phyloP scores from a whole-genome alignment of 805 yeast species.

The Lipomyces lipofer region DNA sequence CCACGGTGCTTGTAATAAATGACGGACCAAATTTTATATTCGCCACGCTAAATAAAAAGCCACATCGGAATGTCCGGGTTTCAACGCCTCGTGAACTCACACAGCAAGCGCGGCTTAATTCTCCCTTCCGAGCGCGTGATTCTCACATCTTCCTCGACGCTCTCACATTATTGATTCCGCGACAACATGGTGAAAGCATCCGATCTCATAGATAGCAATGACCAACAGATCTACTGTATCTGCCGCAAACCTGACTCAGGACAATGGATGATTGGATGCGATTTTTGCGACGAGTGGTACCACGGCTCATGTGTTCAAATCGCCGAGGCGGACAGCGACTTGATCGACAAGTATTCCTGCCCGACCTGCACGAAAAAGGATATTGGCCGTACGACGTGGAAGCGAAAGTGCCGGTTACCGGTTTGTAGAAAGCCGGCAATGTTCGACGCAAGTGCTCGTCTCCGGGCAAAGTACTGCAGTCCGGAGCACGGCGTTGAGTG shows the following conservation, averaged over 20 bases:
- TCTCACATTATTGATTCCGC: no score
- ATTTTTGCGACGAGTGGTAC: constrained; percentile 94
- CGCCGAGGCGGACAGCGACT: constrained; percentile 49
- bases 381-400: constrained; percentile 61
- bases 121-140: no score
- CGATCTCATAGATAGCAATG: no score
- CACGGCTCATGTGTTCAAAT: constrained; percentile 78
- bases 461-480: constrained; percentile 69
- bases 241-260: constrained; percentile 80
- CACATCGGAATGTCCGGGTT: no score
- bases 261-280: constrained; percentile 89
- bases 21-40: no score
- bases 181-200: no score
- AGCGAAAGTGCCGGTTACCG: constrained; percentile 66
- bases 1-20: no score
- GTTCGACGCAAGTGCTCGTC: constrained; percentile 26
- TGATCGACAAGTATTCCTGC: constrained; percentile 69
- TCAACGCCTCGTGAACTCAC: no score
- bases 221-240: constrained; percentile 54
- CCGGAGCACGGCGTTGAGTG: constrained; percentile 64
- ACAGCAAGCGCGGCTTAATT: no score
- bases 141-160: no score
- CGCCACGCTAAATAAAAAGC: no score
- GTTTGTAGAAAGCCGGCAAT: constrained; percentile 56
- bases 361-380: constrained; percentile 60